Evolutionary conservation across 192 early-diverging fungal species (phyloP).

Genomic region (Backusella luteola): DNA sequence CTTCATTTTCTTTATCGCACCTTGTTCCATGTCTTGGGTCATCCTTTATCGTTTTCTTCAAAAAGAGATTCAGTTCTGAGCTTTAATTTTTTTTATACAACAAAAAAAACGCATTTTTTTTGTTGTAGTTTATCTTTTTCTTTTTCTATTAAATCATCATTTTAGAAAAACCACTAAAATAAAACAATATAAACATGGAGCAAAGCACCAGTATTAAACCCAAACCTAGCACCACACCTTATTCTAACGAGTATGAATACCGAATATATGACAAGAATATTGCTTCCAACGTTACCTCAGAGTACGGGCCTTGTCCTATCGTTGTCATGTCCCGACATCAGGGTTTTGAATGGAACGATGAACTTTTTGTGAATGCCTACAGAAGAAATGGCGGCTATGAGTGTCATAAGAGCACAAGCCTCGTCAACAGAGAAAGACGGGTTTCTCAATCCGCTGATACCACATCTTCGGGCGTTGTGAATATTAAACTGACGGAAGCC

Average conservation of each 20-base stretch:
- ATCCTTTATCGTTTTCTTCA: not conserved
- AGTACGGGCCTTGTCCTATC: slow-evolving; percentile 21
- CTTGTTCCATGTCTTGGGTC: no score
- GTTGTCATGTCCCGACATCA: slow-evolving; percentile 32
- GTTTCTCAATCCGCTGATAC: not conserved
- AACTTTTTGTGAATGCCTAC: slow-evolving; percentile 22
- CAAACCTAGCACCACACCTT: not conserved
- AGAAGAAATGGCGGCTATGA: slow-evolving; percentile 21
- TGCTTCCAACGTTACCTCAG: not conserved
- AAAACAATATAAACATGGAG: not conserved
- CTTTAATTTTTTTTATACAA: not conserved
- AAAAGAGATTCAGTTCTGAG: not conserved
- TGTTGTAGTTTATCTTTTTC: not conserved
- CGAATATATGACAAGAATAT: slow-evolving; percentile 15
- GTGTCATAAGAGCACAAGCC: slow-evolving; percentile 20
- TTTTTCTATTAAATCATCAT: not conserved
- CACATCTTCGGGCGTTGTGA: slow-evolving; percentile 11
- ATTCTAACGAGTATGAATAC: slow-evolving; percentile 23
- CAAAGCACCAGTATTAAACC: not conserved
- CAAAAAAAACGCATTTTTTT: not conserved
- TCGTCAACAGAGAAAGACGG: not conserved
- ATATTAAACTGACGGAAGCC: slow-evolving; percentile 19
- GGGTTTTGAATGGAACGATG: slow-evolving; percentile 39
- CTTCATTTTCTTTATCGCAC: not conserved
- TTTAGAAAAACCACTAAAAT: not conserved